Evolutionary conservation across 176 grass and related monocot species (phyloP), one percentile per base, ranked within the genome.

Genomic region (Oryza meyeriana): DNA sequence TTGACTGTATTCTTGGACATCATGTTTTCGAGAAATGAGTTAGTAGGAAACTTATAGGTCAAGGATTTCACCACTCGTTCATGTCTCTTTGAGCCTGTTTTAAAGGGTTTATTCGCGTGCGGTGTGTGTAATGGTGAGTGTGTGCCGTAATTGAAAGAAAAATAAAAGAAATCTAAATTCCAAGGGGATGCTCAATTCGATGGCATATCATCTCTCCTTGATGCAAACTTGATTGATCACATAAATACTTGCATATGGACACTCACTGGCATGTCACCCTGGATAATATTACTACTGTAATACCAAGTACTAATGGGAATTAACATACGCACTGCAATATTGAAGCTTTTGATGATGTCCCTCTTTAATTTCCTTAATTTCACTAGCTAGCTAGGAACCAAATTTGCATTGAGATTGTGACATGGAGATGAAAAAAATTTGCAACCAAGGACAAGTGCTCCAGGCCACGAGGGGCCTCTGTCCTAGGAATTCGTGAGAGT

Each of bases 291-390:
- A 57, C 4, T 58, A 57, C 4, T 18, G 14, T 18, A 50, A 34
- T 30, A 5, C 7, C 30, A 33, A 34, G 8, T 66, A 27, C 32
- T 84, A 45, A 20, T 24, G n/a, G 52, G 65, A 77, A 70, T 35
- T 36, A 61, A 69, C 42, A 28, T 28, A 48, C 17, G 29, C 72
- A 61, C 36, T 48, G 30, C 63, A 63, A 77, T 76, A 40, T 35
- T 30, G 24, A 39, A 77, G 36, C 64, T 69, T 82, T 82, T 71
- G 79, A 82, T 87, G 79, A 8, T 82, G 72, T 52, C 64, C 52
- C 8, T 58, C 64, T 17, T 61, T 59, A 64, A 30, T 63, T 76
- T 61, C 39, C 65, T 65, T 55, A 71, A 41, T 41, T 68, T 64
- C n/a, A 26, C 22, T 52, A 52, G 48, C 48, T 52, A 52, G 48